Evolutionary conservation across 768 basidiomycete species (phyloP), one percentile per base, ranked within the genome.

Genomic region (Amanita rubescens): DNA sequence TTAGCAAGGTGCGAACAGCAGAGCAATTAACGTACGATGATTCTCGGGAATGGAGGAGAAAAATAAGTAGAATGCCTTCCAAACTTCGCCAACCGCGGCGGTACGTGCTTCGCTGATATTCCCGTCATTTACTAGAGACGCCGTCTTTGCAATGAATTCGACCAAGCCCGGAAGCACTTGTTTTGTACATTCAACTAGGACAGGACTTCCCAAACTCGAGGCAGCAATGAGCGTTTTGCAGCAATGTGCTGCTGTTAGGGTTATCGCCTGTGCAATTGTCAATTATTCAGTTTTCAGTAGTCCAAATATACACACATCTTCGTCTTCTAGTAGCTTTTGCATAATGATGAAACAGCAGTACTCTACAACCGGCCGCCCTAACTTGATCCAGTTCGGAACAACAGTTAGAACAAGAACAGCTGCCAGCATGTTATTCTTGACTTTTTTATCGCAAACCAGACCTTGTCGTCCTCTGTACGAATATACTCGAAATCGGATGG

Each of bases 361-460:
- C 61, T 95, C 94, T 24, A 96, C 73, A 17, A 86, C 81, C 2
- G 81, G 78, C 44, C 79, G 76, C 43, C 91, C 85, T 30, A 96
- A 67, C 64, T 81, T 81, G 15, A 85, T 75, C 11, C 73, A 73
- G 0, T 80, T 58, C 0, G 91, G 89, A 1, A 93, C 69, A 20
- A 85, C 80, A 0, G 94, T 95, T 39, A 99, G 66, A 47, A 96
- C 76, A 4, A 99, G 77, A 1, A 93, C 93, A 0, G 85, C 75
- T 0, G 91, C 90, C 11, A 98, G 71, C 55, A 97, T 75, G 66
- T 96, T 98, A 62, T 84, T 90, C 69, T 92, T 94, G 66, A 89
- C 76, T 71, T 97, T 97, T 66, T 85, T 82, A 2, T 79, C 70
- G 2, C 88, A 87, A 9, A 88, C 82, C 0, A 75, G 59, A 0